Percentiles rank a stretch among this genome's conserved stretches.
phyloP scores from a whole-genome alignment of 164 flowering plant genomes.

The Euptelea pleiosperma region DNA sequence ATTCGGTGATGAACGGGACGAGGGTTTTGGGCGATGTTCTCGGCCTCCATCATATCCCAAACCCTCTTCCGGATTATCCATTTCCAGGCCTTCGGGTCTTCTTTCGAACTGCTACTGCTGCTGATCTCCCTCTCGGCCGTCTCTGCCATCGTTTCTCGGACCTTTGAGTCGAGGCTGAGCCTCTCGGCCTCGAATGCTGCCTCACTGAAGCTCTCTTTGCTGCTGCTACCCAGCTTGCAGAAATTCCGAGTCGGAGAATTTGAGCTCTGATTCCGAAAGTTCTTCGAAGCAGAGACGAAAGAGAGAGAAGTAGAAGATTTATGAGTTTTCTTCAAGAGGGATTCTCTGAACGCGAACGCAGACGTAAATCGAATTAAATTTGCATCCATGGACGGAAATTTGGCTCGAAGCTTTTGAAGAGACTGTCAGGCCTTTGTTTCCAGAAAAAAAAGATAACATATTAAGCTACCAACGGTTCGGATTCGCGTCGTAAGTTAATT shows the following conservation, averaged over 20 bases:
- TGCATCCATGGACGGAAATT: conserved; percentile 18
- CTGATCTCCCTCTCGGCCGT: conserved; percentile 32
- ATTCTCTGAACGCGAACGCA: background rate
- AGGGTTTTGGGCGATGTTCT: conserved; percentile 71
- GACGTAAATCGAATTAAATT: conserved; percentile 8
- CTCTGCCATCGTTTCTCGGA: conserved; percentile 68
- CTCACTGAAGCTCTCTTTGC: conserved; percentile 42
- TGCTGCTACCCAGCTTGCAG: conserved; percentile 19
- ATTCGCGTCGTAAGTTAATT: too few species aligned
- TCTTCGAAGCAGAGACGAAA: background rate
- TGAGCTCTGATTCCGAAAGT: background rate
- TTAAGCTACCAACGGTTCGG: too few species aligned
- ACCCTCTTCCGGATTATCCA: conserved; percentile 81
- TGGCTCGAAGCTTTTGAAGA: background rate
- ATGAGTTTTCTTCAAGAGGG: background rate
- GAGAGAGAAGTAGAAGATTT: background rate
- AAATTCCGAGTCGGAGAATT: conserved; percentile 8
- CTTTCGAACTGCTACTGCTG: conserved; percentile 16
- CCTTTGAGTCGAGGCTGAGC: conserved; percentile 53
- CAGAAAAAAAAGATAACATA: too few species aligned
- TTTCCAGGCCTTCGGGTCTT: conserved; percentile 82
- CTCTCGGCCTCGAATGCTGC: conserved; percentile 69
- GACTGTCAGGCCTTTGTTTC: too few species aligned
- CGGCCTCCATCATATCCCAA: conserved; percentile 83
- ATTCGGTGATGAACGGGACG: conserved; percentile 91